These are phyloP conservation scores for Tilletia caries DNA, from an alignment of 1,284 basidiomycete species.

Conservation along the genomic window DNA sequence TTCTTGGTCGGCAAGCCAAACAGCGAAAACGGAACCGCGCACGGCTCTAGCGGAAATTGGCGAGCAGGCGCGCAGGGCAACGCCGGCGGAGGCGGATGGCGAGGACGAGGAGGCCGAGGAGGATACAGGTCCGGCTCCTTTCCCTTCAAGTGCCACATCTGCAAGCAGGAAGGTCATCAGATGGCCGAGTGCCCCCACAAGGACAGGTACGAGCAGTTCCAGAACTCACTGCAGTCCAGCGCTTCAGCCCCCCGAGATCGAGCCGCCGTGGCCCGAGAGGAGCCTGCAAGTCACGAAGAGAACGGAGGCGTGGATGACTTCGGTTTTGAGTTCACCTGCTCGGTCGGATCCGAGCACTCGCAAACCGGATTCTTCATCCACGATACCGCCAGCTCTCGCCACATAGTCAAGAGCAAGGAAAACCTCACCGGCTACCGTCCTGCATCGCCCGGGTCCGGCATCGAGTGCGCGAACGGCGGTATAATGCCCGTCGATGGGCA, in stretches of 20 bases:
- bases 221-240: background rate
- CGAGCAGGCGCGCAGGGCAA: background rate
- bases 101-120: background rate
- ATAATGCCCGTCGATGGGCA: background rate
- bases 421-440: background rate
- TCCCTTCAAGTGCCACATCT: background rate
- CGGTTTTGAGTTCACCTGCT: background rate
- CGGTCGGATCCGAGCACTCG: background rate
- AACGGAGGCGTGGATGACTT: background rate
- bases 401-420: background rate
- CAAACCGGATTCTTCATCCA: background rate
- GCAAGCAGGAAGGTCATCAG: background rate
- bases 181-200: conserved; percentile 1
- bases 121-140: no score
- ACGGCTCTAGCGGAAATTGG: no score
- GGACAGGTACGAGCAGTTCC: background rate
- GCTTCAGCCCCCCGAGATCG: background rate
- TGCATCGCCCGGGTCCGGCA: background rate
- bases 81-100: background rate
- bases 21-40: no score
- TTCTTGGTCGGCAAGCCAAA: background rate
- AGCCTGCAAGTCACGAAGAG: background rate
- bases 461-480: conserved; percentile 1
- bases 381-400: background rate
- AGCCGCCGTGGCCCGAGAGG: background rate